Conservation (phyloP, 148 eudicot species). For the Nepenthes gracilis region DNA sequence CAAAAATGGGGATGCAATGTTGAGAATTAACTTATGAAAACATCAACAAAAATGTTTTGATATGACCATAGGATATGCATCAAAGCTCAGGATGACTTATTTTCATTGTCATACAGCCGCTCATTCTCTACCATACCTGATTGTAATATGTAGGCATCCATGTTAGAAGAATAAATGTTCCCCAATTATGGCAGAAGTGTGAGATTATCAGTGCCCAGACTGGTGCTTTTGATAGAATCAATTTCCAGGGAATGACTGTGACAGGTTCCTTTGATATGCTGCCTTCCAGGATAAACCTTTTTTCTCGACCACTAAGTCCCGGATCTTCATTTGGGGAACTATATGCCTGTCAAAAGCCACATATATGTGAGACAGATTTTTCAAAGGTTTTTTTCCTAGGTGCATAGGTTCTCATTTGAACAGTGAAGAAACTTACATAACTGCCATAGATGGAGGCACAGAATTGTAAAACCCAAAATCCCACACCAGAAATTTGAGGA, state of each 20-base stretch:
- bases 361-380: constrained; percentile 1
- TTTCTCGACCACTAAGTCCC: constrained; percentile 54
- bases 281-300: constrained; percentile 55
- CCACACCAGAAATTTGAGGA: too few species aligned
- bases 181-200: constrained; percentile 99
- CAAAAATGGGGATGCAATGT: too few species aligned
- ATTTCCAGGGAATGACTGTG: constrained; percentile 80
- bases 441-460: neutral
- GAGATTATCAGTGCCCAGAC: constrained; percentile 99
- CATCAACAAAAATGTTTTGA: too few species aligned
- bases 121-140: constrained; percentile 40
- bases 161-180: constrained; percentile 91
- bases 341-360: constrained; percentile 37
- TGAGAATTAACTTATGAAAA: too few species aligned
- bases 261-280: constrained; percentile 66
- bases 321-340: constrained; percentile 91
- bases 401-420: neutral
- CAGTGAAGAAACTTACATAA: neutral
- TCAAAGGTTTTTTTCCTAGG: too few species aligned
- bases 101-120: neutral
- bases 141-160: constrained; percentile 99
- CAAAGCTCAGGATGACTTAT: neutral
- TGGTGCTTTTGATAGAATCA: constrained; percentile 81
- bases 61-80: too few species aligned
- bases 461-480: too few species aligned